Base-by-base conservation (phyloP, 1,284 basidiomycete genomes). In the Bjerkandera adusta region DNA sequence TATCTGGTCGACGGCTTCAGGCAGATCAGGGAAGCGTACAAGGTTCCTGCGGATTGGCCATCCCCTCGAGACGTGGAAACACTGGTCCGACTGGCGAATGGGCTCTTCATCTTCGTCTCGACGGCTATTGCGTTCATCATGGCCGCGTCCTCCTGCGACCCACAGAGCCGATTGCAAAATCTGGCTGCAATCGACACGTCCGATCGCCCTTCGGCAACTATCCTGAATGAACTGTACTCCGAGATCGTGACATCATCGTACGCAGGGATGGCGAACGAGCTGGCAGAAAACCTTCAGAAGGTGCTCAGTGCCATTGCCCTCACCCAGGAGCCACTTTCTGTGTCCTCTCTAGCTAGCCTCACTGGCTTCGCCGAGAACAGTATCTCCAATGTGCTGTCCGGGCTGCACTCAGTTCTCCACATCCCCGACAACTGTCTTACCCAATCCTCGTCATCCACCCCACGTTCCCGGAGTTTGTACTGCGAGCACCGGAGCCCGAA, bases 61-160 rank as follows among this genome's bases (percentile, higher is more conserved):
- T 41, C 50, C 3, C 20, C 39, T 3, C 40, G 42, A 1, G 47
- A 53, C 12, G 16, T 59, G 15, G 27, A 36, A 1, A 36, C 25
- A 13, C 43, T 62, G 11, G 51, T 49, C 4, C 27, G 46, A 2
- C 41, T 48, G 13, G 49, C 57, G 0, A 37, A 37, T 10, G 54
- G 54, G 3, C 37, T 62, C 2, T 64, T 64, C 39, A 59, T 61
- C 15, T 60, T 53, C 29, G 61, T 59, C 8, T 36, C 61, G 0
- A 61, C 59, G 2, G 45, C 52, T 1, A 45, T 57, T 25, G 54
- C 47, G 21, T 60, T 59, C 36, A 53, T 60, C n/a, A 12, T 20
- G 20, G 48, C 10, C 29, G 13, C 12, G 5, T 24, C 11, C 41
- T 33, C 20, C 35, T 26, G 16, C 6, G 35, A 13, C 8, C 21